Base-by-base conservation (phyloP, 1,139 yeast species). In the Pichia sp. region DNA sequence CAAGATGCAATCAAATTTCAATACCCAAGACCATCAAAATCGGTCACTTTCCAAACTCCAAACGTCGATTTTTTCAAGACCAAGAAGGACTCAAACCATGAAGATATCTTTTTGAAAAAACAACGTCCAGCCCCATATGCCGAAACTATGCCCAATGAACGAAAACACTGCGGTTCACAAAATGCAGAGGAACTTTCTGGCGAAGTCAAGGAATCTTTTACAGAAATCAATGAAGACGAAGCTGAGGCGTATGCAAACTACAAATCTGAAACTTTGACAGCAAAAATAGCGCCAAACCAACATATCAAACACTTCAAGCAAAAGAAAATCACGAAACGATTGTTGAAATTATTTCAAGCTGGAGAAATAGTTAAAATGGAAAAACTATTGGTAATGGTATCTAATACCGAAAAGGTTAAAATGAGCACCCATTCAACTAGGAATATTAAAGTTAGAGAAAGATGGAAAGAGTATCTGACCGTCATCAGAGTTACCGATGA, bases 401-500 rank as follows among this genome's bases (percentile, higher is more conserved):
- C 56, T 52, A 40, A 63, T 64, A 29, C 51, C 42, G 42, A 60
- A 54, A n/a, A 55, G 3, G 57, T 58, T 5, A 66, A 66, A 44
- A 66, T 67, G 27, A 31, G 33, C 33, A 85, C 79, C 48, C 64
- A 65, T 16, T 81, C 74, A 45, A 65, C 73, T 1, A 66, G 71
- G 36, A 40, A 40, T 4, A 78, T 75, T 44, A 63, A 81, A 42
- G 69, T 84, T 2, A 51, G 69, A n/a, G 87, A 83, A 48, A 65
- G 86, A 40, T 86, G 95, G 92, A 75, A 73, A 48, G 95, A 87
- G 58, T 83, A 77, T 56, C 64, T 76, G 33, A 80, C 82, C 2
- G 85, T 82, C 4, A 77, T 82, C 0, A 65, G 92, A 47, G 75
- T 76, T 38, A 75, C 84, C 0, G 77, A 75, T 29, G 64, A 69